Evolutionary conservation across 345 rosid genomes (phyloP), one percentile per base, ranked within the genome.

Genomic region (Jatropha curcas): DNA sequence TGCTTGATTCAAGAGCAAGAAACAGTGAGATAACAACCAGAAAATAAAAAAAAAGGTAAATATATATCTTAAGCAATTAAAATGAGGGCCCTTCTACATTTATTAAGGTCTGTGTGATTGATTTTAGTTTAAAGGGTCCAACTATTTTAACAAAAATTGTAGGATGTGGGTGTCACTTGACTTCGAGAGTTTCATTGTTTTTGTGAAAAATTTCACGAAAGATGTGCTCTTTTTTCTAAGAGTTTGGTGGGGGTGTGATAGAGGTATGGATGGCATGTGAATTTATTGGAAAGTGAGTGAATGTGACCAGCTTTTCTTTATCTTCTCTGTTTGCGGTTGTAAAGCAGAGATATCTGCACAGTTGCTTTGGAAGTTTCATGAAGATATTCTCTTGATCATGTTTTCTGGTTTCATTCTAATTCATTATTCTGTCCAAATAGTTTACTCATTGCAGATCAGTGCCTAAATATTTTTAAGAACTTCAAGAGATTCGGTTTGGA

Each of bases 261-360:
- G 83, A 78, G 80, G 73, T 65, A 76, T 73, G 81, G 75, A 76
- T 64, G 51, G 83, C 88, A 78, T 86, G 89, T 89, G 92, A 82
- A 74, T 28, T 43, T 75, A 46, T 59, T 62, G 63, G 70, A 67
- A 60, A 79, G 77, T 67, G 69, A 60, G 79, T 73, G 85, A 80
- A 78, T 80, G 82, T 82, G 87, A 65, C 86, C 71, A 80, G 79
- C 84, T 37, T 43, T 45, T 58, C 14, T 81, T 78, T 66, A 76
- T 73, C 70, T 64, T 74, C 82, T 78, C 68, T 65, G 20, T 77
- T 34, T 75, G 74, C 68, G 72, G 71, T 72, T 71, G 63, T 76
- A 76, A 68, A 65, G 81, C 65, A 66, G 63, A 41, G 76, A 66
- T 71, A 69, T n/a, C n/a, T 85, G 71, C 55, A 68, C 78, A 55